Evolutionary conservation across 2,329 filamentous ascomycete genomes (phyloP).

Genomic region (Laburnicola sp.): DNA sequence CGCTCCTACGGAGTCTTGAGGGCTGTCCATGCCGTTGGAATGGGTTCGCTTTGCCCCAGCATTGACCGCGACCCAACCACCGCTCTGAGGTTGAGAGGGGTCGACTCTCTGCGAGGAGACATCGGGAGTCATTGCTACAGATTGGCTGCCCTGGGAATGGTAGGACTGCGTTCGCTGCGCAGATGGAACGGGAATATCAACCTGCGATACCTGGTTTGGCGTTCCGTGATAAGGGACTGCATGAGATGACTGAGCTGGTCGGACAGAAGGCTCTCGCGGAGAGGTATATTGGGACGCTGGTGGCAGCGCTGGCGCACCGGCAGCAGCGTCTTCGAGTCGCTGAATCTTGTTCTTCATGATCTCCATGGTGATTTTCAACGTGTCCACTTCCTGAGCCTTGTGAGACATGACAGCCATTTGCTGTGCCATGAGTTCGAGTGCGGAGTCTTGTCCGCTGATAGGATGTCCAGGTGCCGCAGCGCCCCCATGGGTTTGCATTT

Average conservation of each 20-base stretch:
- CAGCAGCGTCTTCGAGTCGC: slow-evolving; percentile 41
- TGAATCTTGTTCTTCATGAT: slow-evolving; percentile 53
- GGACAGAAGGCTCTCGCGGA: slow-evolving; percentile 17
- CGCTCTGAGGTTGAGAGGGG: slow-evolving; percentile 18
- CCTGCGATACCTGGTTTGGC: slow-evolving; percentile 14
- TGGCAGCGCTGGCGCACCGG: slow-evolving; percentile 10
- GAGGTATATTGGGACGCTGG: slow-evolving; percentile 14
- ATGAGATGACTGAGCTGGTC: slow-evolving; percentile 20
- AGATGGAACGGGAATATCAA: slow-evolving; percentile 23
- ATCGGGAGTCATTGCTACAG: slow-evolving; percentile 20
- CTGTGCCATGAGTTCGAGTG: slow-evolving; percentile 51
- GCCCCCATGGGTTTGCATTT: slow-evolving; percentile 23
- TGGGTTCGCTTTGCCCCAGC: slow-evolving; percentile 45
- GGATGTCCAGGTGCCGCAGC: slow-evolving; percentile 9
- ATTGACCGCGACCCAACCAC: slow-evolving; percentile 52
- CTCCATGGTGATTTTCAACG: slow-evolving; percentile 52
- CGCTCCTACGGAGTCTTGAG: slow-evolving; percentile 28
- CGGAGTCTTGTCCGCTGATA: slow-evolving; percentile 36
- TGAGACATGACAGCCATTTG: slow-evolving; percentile 47
- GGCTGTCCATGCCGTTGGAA: slow-evolving; percentile 41
- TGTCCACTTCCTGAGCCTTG: slow-evolving; percentile 53
- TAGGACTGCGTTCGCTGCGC: slow-evolving; percentile 18
- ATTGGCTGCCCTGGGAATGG: slow-evolving; percentile 19
- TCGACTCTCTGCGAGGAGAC: slow-evolving; percentile 22
- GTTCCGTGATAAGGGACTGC: slow-evolving; percentile 15